Conservation (phyloP, 805 yeast species). For the Ascoidea asiatica region DNA sequence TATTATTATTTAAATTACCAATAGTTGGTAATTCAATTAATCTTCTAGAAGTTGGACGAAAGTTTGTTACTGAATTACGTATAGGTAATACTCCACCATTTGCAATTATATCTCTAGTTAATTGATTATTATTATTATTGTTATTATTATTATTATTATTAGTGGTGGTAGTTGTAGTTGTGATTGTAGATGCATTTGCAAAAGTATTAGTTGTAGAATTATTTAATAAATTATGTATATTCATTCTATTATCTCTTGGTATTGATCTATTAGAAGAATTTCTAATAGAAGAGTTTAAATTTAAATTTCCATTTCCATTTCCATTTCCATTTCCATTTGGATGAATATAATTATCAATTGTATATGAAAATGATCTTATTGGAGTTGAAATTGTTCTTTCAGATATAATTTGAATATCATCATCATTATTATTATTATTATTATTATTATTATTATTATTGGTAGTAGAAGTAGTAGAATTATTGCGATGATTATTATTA, state of each 20-base stretch:
- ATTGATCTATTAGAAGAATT: too few relatives aligned
- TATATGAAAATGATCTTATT: neutral
- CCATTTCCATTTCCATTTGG: neutral
- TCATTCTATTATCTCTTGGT: too few relatives aligned
- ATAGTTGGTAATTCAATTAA: neutral
- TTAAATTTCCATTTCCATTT: neutral
- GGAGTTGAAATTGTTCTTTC: neutral
- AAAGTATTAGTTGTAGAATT: neutral
- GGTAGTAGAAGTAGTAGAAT: neutral
- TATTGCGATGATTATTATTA: neutral
- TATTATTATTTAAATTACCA: neutral
- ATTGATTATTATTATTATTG: neutral
- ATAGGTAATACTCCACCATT: neutral
- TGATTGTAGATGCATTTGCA: neutral
- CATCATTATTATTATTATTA: neutral
- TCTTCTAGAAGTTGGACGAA: neutral
- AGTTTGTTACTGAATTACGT: neutral
- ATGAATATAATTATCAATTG: neutral
- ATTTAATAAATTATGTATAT: too few relatives aligned
- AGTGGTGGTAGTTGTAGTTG: neutral
- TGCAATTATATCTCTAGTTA: neutral
- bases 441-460: too few relatives aligned
- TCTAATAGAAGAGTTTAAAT: neutral
- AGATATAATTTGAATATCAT: neutral
- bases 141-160: neutral